Percentiles rank a stretch among this genome's conserved stretches.
phyloP scores from a whole-genome alignment of 352 stramenopile genomes.

The Pythium aquatile region DNA sequence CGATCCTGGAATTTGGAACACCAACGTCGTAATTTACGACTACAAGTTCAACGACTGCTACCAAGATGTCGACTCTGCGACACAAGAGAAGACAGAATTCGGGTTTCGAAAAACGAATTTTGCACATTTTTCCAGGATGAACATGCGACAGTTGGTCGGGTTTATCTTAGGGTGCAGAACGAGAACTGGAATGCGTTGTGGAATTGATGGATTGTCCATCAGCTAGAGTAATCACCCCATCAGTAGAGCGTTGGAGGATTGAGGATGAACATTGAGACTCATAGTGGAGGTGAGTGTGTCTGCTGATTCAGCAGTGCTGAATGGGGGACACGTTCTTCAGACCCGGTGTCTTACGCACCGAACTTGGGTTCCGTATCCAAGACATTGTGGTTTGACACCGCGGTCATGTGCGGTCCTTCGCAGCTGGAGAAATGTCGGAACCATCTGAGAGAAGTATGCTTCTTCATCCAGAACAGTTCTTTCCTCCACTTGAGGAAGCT shows the following conservation, averaged over 20 bases:
- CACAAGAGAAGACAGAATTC: background rate
- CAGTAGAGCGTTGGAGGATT: background rate
- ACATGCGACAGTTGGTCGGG: background rate
- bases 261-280: too few relatives aligned
- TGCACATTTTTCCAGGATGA: background rate
- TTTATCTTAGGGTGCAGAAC: constrained; percentile 1
- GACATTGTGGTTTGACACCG: too few relatives aligned
- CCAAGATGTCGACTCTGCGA: background rate
- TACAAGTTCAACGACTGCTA: background rate
- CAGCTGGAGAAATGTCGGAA: too few relatives aligned
- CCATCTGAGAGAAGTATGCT: too few relatives aligned
- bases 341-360: too few relatives aligned
- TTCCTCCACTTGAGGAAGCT: too few relatives aligned
- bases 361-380: too few relatives aligned
- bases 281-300: too few relatives aligned
- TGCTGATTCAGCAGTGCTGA: too few relatives aligned
- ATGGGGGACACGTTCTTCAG: too few relatives aligned
- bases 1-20: background rate
- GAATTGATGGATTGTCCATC: background rate
- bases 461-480: too few relatives aligned
- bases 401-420: too few relatives aligned
- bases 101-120: background rate
- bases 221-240: background rate
- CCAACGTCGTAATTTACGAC: background rate
- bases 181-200: background rate